A percentile compares a stretch with the other conserved stretches of the same genome.
Conservation (phyloP, 768 basidiomycete species). For the Hydnum rufescens region DNA sequence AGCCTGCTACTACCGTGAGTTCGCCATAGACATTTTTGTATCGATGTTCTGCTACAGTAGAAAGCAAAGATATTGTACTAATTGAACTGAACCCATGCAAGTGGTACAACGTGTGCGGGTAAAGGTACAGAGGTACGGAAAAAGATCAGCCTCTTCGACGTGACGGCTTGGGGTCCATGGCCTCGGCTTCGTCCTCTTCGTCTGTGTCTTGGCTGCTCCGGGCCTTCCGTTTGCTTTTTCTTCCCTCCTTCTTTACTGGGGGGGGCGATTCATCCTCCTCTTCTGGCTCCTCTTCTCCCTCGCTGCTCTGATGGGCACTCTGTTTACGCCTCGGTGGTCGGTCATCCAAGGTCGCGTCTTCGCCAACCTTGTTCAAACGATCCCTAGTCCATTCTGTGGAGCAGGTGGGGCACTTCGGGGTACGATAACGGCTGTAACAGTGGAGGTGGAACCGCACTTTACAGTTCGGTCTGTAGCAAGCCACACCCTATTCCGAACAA, state of each 20-base stretch:
- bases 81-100: too few species aligned
- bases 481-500: constrained; percentile 27
- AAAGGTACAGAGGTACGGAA: too few species aligned
- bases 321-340: constrained; percentile 11
- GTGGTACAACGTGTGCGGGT: too few species aligned
- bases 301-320: background rate
- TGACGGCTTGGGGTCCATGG: too few species aligned
- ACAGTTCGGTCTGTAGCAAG: constrained; percentile 44
- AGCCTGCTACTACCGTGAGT: too few species aligned
- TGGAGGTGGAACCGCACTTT: constrained; percentile 40
- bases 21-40: too few species aligned
- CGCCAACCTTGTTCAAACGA: constrained; percentile 30
- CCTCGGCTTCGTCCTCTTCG: too few species aligned
- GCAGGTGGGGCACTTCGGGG: constrained; percentile 37
- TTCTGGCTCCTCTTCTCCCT: constrained; percentile 22
- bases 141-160: too few species aligned
- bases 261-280: constrained; percentile 12
- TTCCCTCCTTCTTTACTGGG: background rate
- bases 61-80: too few species aligned
- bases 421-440: constrained; percentile 29
- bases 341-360: constrained; percentile 42
- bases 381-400: constrained; percentile 29
- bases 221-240: too few species aligned
- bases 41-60: too few species aligned
- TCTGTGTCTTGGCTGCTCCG: too few species aligned